Base-by-base conservation (phyloP, 495 filamentous ascomycete genomes). In the Aeminium ludgeri region DNA sequence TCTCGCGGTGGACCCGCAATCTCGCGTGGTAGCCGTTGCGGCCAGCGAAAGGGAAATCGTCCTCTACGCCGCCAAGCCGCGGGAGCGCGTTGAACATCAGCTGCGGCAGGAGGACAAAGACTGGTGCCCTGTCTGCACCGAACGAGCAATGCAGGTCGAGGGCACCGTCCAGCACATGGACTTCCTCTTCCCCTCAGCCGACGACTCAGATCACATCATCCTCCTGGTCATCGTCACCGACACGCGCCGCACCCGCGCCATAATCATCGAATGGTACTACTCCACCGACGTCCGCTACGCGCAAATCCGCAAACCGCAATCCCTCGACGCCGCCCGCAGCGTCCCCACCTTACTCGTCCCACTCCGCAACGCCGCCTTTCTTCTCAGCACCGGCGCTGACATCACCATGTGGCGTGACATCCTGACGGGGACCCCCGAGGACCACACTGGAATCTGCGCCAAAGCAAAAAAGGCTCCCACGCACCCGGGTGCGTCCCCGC, bases 111-210 rank as follows among this genome's bases (percentile, higher is more conserved):
- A 54, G 5, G 10, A 42, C 20, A 15, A 17, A 34, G 31, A 49
- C 17, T 55, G 49, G 49, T 46, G 43, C 32, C 45, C 57, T 2
- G 46, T 59, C 13, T 33, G 34, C 8, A 45, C 72, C 57, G 68
- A 76, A 50, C 66, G 66, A 32, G 63, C 70, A 17, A 67, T 80
- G 25, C 55, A 65, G 30, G 61, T 86, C 10, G 68, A 74, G 17
- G 86, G 87, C 1, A 65, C 74, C 11, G 84, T 96, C 27, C 60
- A 86, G 41, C 80, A 84, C 49, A 78, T 94, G 63, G 80, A 86
- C 23, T 97, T 96, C 45, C 70, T 97, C 5, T 73, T 82, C 43
- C 80, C 86, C 4, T 66, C 66, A 4, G 52, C 68, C 8, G 51
- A 54, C 16, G 70, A 76, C 43, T 11, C 33, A n/a, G 65, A 67